phyloP scores from a whole-genome alignment of 2,329 filamentous ascomycete genomes.

The Fusarium sarcochroum region DNA sequence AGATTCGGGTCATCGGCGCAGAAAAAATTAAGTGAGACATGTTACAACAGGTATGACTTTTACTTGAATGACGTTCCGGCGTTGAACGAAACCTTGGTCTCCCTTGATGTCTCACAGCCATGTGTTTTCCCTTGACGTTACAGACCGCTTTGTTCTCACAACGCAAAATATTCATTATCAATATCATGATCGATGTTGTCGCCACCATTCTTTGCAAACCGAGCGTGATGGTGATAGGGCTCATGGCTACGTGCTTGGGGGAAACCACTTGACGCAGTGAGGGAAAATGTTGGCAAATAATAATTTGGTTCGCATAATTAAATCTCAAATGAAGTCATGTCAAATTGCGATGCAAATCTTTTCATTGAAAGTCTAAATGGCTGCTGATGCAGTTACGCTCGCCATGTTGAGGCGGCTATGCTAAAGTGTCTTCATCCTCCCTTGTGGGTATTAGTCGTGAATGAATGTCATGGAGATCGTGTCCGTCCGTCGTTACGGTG shows the following conservation, averaged over 20 bases:
- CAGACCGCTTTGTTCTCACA: slow-evolving; percentile 29
- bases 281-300: background rate
- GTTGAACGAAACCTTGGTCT: slow-evolving; percentile 18
- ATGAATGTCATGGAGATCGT: slow-evolving; percentile 47
- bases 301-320: background rate
- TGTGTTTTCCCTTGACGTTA: slow-evolving; percentile 5
- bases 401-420: slow-evolving; percentile 14
- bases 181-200: background rate
- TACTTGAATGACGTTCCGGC: slow-evolving; percentile 20
- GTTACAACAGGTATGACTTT: slow-evolving; percentile 5
- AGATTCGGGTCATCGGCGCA: background rate
- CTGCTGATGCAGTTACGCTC: slow-evolving; percentile 25
- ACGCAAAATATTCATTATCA: background rate
- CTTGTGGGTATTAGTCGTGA: slow-evolving; percentile 33
- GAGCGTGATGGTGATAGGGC: background rate
- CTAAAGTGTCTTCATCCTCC: slow-evolving; percentile 1
- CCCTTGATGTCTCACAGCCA: slow-evolving; percentile 39
- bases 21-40: slow-evolving; percentile 9
- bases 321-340: background rate
- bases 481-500: slow-evolving; percentile 44
- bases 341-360: slow-evolving; percentile 8
- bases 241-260: no score
- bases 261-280: no score
- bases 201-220: background rate
- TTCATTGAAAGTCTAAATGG: slow-evolving; percentile 27